A percentile compares a stretch with the other conserved stretches of the same genome.
phyloP scores from a whole-genome alignment of 805 yeast species.

The Kodamaea laetipori region DNA sequence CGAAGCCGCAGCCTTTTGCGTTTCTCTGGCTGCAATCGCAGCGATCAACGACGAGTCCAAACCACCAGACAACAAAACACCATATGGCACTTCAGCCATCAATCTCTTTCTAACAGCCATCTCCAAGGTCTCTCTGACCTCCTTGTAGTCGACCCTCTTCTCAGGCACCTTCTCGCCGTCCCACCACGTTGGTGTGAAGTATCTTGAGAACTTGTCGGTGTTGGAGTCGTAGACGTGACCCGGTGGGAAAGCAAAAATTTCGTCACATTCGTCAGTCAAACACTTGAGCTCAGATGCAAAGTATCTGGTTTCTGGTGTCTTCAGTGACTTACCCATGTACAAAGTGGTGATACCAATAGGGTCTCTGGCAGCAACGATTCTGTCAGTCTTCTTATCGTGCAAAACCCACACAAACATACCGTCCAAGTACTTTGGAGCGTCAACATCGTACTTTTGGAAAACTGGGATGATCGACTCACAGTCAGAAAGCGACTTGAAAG shows the following conservation, averaged over 20 bases:
- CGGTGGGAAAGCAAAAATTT: constrained; percentile 93
- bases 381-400: constrained; percentile 80
- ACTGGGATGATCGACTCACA: constrained; percentile 98
- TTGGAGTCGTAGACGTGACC: constrained; percentile 95
- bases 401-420: constrained; percentile 98
- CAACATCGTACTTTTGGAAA: constrained; percentile 80
- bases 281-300: constrained; percentile 96
- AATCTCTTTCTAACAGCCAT: constrained; percentile 97
- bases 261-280: constrained; percentile 91
- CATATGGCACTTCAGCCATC: constrained; percentile 99
- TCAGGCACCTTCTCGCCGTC: constrained; percentile 76
- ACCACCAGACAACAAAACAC: constrained; percentile 96
- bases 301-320: constrained; percentile 73
- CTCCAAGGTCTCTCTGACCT: constrained; percentile 80
- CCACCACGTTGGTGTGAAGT: constrained; percentile 95
- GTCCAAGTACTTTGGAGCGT: constrained; percentile 89
- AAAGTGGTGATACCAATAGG: constrained; percentile 97
- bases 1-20: constrained; percentile 69
- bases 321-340: constrained; percentile 84
- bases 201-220: constrained; percentile 83
- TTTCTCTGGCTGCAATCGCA: constrained; percentile 95
- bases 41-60: constrained; percentile 96
- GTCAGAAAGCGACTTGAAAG: constrained; percentile 84
- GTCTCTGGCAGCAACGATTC: constrained; percentile 96
- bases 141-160: constrained; percentile 68